Base-by-base conservation (phyloP, 805 yeast species). In the Lachancea kluyveri region DNA sequence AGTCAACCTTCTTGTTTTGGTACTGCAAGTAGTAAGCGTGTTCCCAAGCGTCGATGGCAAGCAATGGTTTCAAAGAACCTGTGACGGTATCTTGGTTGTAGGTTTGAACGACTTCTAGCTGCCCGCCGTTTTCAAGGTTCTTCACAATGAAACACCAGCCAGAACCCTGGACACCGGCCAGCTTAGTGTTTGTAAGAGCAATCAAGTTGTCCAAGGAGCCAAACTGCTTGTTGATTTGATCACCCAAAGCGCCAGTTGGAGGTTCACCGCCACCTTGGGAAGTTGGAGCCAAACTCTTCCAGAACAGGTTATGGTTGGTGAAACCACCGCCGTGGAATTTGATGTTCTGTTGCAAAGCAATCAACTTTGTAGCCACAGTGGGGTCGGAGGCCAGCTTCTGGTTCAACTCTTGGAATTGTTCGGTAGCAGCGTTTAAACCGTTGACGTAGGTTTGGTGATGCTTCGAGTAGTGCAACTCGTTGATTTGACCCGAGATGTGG, bases 41-140 rank as follows among this genome's bases (percentile, higher is more conserved):
- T 64, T 86, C 96, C 96, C 96, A 86, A 39, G 95, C 94, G 51
- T 86, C 96, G 55, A 86, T 82, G 33, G 95, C 95, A 35, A 87
- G 71, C 50, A 87, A 64, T 26, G 95, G 94, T 28, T 72, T 65
- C 57, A 74, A 69, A 7, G 73, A 57, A 29, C 84, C 83, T 29
- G 77, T 66, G 24, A 82, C 86, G 11, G 92, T 82, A 62, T 86
- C 95, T 65, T 86, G 96, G 70, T 86, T 86, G 46, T 75, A 67
- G 46, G 84, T 81, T 59, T 83, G 82, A 35, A 84, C 79, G 35
- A 86, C 80, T 43, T 83, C 94, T 47, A 86, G 58, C 21, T 46
- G 39, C 29, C 79, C 74, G 46, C 82, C 84, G 46, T 77, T 77
- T 40, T 71, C 78, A 54, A 73, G 68, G 70, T 85, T 81, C 72